phyloP scores from a whole-genome alignment of 2,329 filamentous ascomycete genomes.

The Verticillium albo-atrum region DNA sequence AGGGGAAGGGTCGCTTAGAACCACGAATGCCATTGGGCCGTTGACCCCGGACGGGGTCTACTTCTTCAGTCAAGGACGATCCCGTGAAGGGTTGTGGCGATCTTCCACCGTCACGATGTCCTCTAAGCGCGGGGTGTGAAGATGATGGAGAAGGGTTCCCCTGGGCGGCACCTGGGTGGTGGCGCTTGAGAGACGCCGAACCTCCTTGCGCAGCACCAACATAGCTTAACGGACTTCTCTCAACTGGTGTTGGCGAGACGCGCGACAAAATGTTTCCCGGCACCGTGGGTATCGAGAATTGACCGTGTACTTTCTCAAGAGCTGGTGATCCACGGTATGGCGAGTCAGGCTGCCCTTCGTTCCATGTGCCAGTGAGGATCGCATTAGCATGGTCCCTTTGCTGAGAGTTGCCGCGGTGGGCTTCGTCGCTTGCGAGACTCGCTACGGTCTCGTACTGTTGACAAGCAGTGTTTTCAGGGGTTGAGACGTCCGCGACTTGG shows the following conservation, averaged over 20 bases:
- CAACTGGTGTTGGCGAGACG: constrained; percentile 8
- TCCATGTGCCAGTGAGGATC: constrained; percentile 54
- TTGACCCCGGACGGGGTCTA: background rate
- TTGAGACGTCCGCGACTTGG: constrained; percentile 15
- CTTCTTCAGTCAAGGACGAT: background rate
- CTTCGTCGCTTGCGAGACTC: background rate
- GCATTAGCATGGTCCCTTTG: constrained; percentile 48
- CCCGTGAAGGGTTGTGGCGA: constrained; percentile 3
- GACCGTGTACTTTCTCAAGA: constrained; percentile 2
- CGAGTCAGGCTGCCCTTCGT: constrained; percentile 59
- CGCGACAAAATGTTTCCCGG: constrained; percentile 2
- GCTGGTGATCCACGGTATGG: constrained; percentile 28
- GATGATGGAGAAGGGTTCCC: background rate
- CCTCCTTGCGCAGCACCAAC: constrained; percentile 9
- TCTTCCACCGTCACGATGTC: constrained; percentile 9
- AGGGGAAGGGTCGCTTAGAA: constrained; percentile 27
- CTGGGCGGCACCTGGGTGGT: background rate
- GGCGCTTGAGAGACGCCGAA: background rate
- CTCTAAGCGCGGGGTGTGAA: constrained; percentile 4
- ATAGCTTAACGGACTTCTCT: constrained; percentile 21
- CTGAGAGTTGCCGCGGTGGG: constrained; percentile 14
- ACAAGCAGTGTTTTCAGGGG: constrained; percentile 14
- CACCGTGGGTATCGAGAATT: background rate
- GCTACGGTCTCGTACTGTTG: constrained; percentile 26
- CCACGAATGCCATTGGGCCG: constrained; percentile 17